phyloP scores from a whole-genome alignment of 2,329 filamentous ascomycete genomes.

The Emydomyces testavorans region DNA sequence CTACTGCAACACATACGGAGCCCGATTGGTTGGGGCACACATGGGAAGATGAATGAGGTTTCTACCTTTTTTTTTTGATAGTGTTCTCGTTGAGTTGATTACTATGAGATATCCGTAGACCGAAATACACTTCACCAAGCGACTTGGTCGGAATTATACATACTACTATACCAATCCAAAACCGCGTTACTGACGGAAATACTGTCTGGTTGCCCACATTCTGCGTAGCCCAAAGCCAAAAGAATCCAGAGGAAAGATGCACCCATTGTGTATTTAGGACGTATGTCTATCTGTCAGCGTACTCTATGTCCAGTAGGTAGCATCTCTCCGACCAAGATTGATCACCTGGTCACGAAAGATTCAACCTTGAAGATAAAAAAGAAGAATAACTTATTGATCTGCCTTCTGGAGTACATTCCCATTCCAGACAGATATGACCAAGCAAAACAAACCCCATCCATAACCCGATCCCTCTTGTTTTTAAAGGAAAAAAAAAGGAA shows the following conservation, averaged over 20 bases:
- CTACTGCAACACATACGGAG: slow-evolving; percentile 47
- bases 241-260: not conserved
- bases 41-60: slow-evolving; percentile 28
- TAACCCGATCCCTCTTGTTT: not conserved
- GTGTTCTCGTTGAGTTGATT: no score
- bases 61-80: no score
- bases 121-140: no score
- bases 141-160: no score
- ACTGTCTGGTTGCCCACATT: no score
- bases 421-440: not conserved
- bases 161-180: no score
- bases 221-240: no score
- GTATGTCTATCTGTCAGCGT: slow-evolving; percentile 3
- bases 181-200: no score
- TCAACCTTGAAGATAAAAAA: not conserved
- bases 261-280: not conserved
- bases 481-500: not conserved
- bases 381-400: not conserved
- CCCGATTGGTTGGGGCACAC: slow-evolving; percentile 48
- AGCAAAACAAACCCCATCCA: no score
- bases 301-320: not conserved
- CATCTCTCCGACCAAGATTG: not conserved
- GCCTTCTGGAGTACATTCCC: not conserved
- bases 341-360: slow-evolving; percentile 3
- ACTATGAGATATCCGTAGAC: no score